Evolutionary conservation across 768 basidiomycete species (phyloP).

Genomic region (Serendipita sp.): DNA sequence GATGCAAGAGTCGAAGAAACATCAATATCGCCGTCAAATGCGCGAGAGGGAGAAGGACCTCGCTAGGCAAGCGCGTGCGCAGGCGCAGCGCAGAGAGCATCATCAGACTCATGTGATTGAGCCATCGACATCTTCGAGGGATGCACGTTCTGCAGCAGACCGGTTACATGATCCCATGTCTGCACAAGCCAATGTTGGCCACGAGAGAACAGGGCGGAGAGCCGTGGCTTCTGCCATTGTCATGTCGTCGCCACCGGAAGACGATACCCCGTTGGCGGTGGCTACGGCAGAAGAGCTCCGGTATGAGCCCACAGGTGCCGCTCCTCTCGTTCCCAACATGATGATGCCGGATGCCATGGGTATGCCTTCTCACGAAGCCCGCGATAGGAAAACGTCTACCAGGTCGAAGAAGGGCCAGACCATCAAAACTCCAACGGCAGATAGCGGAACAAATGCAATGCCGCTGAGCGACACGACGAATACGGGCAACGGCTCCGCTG

Average conservation of each 20-base stretch:
- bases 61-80: conserved; percentile 8
- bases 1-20: conserved; percentile 67
- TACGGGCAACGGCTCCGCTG: not conserved
- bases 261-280: conserved; percentile 30
- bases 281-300: conserved; percentile 20
- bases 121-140: conserved; percentile 7
- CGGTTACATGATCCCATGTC: not conserved
- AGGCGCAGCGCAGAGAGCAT: conserved; percentile 31
- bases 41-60: conserved; percentile 18
- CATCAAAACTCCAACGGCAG: conserved; percentile 13
- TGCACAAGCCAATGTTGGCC: not conserved
- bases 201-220: conserved; percentile 20
- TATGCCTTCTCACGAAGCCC: not conserved
- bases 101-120: conserved; percentile 19
- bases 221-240: conserved; percentile 30
- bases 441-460: conserved; percentile 1
- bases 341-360: conserved; percentile 9
- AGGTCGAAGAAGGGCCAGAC: conserved; percentile 9
- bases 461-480: not conserved
- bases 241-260: conserved; percentile 24
- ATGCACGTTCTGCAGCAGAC: not conserved
- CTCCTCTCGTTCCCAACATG: not conserved
- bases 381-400: conserved; percentile 11
- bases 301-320: conserved; percentile 17
- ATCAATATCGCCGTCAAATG: conserved; percentile 72